Conservation (phyloP, 768 basidiomycete genomes). For the Naganishia onofrii region DNA sequence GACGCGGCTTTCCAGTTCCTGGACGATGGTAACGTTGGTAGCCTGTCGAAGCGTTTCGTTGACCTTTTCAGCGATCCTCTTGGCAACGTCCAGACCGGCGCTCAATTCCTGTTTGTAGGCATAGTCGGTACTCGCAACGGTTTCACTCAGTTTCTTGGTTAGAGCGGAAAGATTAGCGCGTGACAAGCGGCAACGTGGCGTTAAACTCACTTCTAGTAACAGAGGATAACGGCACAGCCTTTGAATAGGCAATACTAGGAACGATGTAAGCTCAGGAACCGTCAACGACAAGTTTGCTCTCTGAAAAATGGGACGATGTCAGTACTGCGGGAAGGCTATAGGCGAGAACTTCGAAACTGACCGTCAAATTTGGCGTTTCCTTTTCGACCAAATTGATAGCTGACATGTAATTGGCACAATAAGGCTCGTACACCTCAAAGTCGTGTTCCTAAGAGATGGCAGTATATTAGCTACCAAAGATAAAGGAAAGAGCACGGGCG, state of each 20-base stretch:
- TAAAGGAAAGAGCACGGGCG: slow-evolving; percentile 12
- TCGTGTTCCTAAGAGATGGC: slow-evolving; percentile 74
- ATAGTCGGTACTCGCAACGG: slow-evolving; percentile 54
- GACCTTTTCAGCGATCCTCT: slow-evolving; percentile 89
- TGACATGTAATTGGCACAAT: slow-evolving; percentile 89
- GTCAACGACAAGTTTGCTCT: slow-evolving; percentile 26
- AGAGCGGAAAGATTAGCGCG: neutral
- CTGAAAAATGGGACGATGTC: neutral
- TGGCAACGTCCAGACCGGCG: slow-evolving; percentile 76
- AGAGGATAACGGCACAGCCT: slow-evolving; percentile 98
- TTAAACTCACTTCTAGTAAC: slow-evolving; percentile 60
- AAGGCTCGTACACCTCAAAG: slow-evolving; percentile 93
- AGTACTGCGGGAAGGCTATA: neutral
- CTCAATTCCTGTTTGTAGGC: slow-evolving; percentile 75
- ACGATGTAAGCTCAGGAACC: slow-evolving; percentile 74
- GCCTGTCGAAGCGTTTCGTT: slow-evolving; percentile 90
- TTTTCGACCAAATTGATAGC: slow-evolving; percentile 79
- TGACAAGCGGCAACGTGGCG: neutral
- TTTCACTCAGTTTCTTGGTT: slow-evolving; percentile 43
- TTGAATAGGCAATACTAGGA: slow-evolving; percentile 98
- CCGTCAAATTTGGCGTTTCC: slow-evolving; percentile 80
- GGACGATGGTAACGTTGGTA: slow-evolving; percentile 86
- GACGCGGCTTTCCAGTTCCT: slow-evolving; percentile 77
- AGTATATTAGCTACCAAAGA: slow-evolving; percentile 28
- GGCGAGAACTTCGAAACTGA: slow-evolving; percentile 54